Conservation (phyloP, 1,284 basidiomycete genomes). For the Trichosporon faecale region DNA sequence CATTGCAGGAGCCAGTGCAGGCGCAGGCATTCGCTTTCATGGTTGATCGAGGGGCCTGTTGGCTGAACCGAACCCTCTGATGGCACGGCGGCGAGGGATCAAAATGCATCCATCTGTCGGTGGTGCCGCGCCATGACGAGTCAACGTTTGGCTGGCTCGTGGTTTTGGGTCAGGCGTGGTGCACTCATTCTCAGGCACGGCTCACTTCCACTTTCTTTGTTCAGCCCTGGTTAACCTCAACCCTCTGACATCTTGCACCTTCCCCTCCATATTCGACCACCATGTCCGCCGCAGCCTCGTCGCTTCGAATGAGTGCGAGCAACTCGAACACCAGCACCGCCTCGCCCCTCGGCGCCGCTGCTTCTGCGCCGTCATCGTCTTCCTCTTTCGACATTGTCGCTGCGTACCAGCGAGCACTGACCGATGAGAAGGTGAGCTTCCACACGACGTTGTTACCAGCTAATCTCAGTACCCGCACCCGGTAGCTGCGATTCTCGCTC, state of each 20-base stretch:
- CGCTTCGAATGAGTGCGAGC: conserved; percentile 10
- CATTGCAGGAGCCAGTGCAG: neutral
- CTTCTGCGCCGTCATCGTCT: neutral
- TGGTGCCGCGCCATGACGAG: neutral
- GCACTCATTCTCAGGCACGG: conserved; percentile 17
- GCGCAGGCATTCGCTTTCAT: neutral
- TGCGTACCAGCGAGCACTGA: conserved; percentile 44
- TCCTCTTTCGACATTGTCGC: conserved; percentile 45
- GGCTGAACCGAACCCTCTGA: neutral
- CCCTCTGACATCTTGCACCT: neutral
- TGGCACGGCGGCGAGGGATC: neutral
- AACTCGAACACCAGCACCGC: neutral
- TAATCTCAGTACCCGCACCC: conserved; percentile 45
- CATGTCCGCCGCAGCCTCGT: conserved; percentile 14
- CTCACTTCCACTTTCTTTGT: neutral
- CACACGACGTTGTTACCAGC: neutral
- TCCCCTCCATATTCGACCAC: neutral
- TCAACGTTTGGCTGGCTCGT: neutral
- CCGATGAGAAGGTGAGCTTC: conserved; percentile 46
- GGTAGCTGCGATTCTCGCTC: conserved; percentile 52
- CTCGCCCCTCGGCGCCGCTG: neutral
- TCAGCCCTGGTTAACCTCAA: neutral
- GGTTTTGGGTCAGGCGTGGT: neutral
- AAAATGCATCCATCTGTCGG: neutral
- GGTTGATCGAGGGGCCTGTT: conserved; percentile 4